A percentile compares a stretch with the other conserved stretches of the same genome.
Conservation (phyloP, 495 filamentous ascomycete genomes). For the Hypoxylon fuscum region DNA sequence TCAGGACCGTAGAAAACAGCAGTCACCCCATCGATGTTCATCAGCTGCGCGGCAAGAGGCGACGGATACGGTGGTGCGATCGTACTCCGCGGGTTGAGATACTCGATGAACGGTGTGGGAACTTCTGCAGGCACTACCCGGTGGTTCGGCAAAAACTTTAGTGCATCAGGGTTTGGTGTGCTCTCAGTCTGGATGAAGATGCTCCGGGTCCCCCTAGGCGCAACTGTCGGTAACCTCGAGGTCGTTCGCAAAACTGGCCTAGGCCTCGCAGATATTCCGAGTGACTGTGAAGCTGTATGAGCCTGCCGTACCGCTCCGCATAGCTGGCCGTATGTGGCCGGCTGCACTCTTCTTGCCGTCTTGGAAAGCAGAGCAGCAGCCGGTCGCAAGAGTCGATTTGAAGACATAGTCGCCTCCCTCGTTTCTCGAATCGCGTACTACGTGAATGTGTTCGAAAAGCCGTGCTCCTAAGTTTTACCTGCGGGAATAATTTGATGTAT, state of each 20-base stretch:
- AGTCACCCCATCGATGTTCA: slow-evolving; percentile 90
- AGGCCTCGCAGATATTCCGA: slow-evolving; percentile 40
- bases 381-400: slow-evolving; percentile 38
- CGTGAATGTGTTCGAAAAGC: too few relatives aligned
- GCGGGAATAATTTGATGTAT: background rate
- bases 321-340: slow-evolving; percentile 29
- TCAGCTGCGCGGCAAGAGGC: slow-evolving; percentile 86
- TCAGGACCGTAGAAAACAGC: slow-evolving; percentile 95
- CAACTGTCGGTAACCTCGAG: slow-evolving; percentile 22
- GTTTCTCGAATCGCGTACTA: background rate
- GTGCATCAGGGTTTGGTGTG: slow-evolving; percentile 89
- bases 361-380: slow-evolving; percentile 38
- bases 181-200: slow-evolving; percentile 98
- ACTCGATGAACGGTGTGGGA: slow-evolving; percentile 84
- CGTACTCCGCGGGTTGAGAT: slow-evolving; percentile 85
- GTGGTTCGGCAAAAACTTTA: slow-evolving; percentile 94
- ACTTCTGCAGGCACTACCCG: slow-evolving; percentile 78
- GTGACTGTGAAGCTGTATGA: slow-evolving; percentile 37
- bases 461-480: too few relatives aligned
- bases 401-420: slow-evolving; percentile 36
- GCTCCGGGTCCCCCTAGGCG: slow-evolving; percentile 66
- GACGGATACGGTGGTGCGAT: slow-evolving; percentile 90
- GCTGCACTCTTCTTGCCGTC: slow-evolving; percentile 26
- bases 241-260: slow-evolving; percentile 20
- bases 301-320: slow-evolving; percentile 34